Conservation (phyloP, 257 asterid species). For the Nyctanthes arbortristis region DNA sequence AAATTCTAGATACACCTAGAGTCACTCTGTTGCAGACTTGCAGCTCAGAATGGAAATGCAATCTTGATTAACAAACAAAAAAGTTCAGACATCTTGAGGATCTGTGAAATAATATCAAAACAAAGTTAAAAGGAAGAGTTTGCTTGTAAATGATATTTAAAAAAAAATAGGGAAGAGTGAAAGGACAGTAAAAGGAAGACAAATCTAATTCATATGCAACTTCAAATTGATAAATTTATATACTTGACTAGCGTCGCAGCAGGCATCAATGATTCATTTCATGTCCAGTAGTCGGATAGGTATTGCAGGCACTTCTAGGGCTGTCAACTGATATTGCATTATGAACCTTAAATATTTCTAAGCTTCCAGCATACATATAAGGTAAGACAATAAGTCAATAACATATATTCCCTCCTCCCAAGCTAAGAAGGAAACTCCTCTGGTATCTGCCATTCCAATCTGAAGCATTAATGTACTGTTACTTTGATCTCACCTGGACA, state of each 20-base stretch:
- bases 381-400: not conserved
- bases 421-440: conserved; percentile 12
- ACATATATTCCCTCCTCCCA: not conserved
- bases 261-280: too few species aligned
- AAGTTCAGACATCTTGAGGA: not conserved
- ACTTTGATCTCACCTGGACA: not conserved
- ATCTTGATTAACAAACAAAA: not conserved
- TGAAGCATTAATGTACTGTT: not conserved
- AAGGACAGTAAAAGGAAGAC: not conserved
- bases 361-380: not conserved
- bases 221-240: not conserved
- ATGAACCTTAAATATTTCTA: too few species aligned
- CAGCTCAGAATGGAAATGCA: not conserved
- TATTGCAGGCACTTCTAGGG: too few species aligned
- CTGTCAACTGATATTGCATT: too few species aligned
- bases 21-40: not conserved
- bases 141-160: not conserved
- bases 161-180: not conserved
- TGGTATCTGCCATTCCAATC: not conserved
- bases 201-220: not conserved
- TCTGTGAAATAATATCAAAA: not conserved
- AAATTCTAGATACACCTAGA: not conserved
- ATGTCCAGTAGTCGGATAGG: too few species aligned
- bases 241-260: too few species aligned
- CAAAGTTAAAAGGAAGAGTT: not conserved